These are phyloP conservation scores for Trichoderma sp. DNA, from an alignment of 2,329 filamentous ascomycete species.

Conservation along the genomic window DNA sequence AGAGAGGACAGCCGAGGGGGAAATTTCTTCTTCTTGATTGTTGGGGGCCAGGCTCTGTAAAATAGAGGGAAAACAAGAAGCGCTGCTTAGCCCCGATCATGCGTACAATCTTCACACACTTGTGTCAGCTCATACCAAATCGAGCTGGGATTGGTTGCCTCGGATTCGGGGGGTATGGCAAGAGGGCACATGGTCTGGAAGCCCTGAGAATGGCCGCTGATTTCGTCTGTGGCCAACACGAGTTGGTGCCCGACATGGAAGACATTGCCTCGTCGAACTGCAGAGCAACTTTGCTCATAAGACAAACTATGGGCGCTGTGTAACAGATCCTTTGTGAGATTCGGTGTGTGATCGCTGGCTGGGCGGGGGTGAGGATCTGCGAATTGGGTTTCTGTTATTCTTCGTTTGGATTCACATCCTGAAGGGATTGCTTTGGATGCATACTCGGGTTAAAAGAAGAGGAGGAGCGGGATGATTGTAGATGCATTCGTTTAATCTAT, in stretches of 20 bases:
- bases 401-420: background rate
- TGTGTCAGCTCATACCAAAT: slow-evolving; percentile 11
- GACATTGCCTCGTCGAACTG: background rate
- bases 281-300: background rate
- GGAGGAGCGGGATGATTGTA: background rate
- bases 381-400: background rate
- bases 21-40: background rate
- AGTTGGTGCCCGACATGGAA: background rate
- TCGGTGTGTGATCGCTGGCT: background rate
- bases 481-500: background rate
- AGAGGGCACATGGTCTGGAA: slow-evolving; percentile 17
- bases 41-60: slow-evolving; percentile 10
- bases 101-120: slow-evolving; percentile 6
- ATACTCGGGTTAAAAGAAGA: background rate
- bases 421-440: background rate
- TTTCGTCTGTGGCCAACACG: background rate
- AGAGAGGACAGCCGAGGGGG: background rate
- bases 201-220: background rate
- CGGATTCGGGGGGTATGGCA: slow-evolving; percentile 17
- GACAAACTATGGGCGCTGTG: slow-evolving; percentile 10
- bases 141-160: slow-evolving; percentile 20
- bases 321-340: background rate
- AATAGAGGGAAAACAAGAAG: slow-evolving; percentile 1
- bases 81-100: slow-evolving; percentile 17
- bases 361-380: background rate